Evolutionary conservation across 345 rosid genomes (phyloP).

Genomic region (Gossypium rotundifolium): DNA sequence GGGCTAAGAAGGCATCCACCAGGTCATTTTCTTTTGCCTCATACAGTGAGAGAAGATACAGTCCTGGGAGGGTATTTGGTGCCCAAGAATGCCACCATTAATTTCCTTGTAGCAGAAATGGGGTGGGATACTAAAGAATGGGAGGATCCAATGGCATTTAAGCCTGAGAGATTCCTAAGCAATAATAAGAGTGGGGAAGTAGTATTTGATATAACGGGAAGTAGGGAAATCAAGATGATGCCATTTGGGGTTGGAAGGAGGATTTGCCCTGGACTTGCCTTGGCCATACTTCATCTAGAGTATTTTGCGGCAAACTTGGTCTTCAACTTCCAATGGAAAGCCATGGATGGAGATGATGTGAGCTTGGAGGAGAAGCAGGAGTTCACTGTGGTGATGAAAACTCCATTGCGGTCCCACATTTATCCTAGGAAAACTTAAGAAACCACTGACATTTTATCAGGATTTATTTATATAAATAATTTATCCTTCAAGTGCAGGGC

Average conservation of each 20-base stretch:
- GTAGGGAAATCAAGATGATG: conserved; percentile 38
- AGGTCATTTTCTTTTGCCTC: conserved; percentile 21
- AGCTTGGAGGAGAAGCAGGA: conserved; percentile 27
- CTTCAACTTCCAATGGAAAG: conserved; percentile 28
- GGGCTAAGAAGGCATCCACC: conserved; percentile 35
- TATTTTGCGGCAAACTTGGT: conserved; percentile 33
- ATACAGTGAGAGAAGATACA: conserved; percentile 25
- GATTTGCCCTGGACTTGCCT: conserved; percentile 31
- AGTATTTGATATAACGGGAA: conserved; percentile 28
- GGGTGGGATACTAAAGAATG: conserved; percentile 28
- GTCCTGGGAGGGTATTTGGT: conserved; percentile 24
- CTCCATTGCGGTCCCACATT: conserved; percentile 16
- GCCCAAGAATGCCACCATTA: conserved; percentile 23
- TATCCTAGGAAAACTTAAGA: neutral
- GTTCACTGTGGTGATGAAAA: conserved; percentile 24
- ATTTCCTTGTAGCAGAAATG: conserved; percentile 29
- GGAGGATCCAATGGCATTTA: conserved; percentile 39
- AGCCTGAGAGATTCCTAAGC: conserved; percentile 29
- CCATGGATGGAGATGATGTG: conserved; percentile 16
- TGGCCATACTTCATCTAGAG: conserved; percentile 31
- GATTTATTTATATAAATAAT: neutral
- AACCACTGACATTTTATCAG: neutral
- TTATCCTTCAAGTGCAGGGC: neutral
- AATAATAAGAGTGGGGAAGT: neutral
- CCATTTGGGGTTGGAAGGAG: conserved; percentile 39